A percentile compares a stretch with the other conserved stretches of the same genome.
Conservation (phyloP, 345 rosid species). For the Aquilaria malaccensis region DNA sequence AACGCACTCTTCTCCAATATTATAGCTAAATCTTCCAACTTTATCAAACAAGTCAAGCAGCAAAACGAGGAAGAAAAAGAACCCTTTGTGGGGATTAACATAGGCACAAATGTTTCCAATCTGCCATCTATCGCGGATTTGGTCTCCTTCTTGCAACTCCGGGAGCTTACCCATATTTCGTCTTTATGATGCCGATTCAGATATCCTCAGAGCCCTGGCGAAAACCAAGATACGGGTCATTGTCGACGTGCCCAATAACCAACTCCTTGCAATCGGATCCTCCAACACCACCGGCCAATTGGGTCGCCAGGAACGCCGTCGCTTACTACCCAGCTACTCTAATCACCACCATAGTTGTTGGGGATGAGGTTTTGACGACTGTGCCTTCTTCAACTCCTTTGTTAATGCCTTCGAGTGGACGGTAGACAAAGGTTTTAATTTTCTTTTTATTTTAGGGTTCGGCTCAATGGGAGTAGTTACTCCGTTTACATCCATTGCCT, state of each 20-base stretch:
- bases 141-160: constrained; percentile 55
- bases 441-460: no score
- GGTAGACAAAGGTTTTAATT: no score
- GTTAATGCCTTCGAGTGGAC: constrained; percentile 29
- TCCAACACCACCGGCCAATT: constrained; percentile 71
- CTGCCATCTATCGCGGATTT: constrained; percentile 40
- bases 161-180: constrained; percentile 62
- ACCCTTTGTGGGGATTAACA: constrained; percentile 69
- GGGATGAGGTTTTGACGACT: constrained; percentile 66
- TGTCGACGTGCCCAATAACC: constrained; percentile 78
- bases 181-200: constrained; percentile 69
- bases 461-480: no score
- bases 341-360: constrained; percentile 66
- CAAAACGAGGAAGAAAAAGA: constrained; percentile 40
- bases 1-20: no score
- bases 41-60: constrained; percentile 15
- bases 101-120: constrained; percentile 64
- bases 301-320: constrained; percentile 68
- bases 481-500: no score
- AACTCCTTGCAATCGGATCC: constrained; percentile 81
- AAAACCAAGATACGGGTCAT: constrained; percentile 82
- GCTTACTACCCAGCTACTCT: constrained; percentile 68
- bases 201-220: constrained; percentile 63
- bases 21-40: constrained; percentile 26
- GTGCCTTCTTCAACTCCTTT: constrained; percentile 72